Percentiles rank a stretch among this genome's conserved stretches.
Evolutionary conservation across 2,329 filamentous ascomycete genomes (phyloP).

Genomic region (Colletotrichum paranaense): DNA sequence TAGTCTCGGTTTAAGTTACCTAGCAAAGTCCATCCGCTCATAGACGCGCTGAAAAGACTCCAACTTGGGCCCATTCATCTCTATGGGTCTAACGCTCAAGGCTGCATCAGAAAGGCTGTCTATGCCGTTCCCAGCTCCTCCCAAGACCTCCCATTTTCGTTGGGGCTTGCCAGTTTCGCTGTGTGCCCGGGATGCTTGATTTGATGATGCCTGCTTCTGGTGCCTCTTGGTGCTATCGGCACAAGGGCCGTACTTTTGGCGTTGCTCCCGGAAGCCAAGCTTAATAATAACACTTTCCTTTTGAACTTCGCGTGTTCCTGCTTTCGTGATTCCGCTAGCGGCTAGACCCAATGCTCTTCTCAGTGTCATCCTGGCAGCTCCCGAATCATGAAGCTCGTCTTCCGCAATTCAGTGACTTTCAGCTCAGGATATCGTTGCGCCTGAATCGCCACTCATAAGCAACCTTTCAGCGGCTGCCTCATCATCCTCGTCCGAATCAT

Average conservation of each 20-base stretch:
- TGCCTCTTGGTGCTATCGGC: not conserved
- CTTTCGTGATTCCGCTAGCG: too few species aligned
- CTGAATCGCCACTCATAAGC: constrained; percentile 26
- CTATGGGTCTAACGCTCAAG: not conserved
- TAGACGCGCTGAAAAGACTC: too few species aligned
- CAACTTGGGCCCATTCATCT: too few species aligned
- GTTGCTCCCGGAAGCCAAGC: not conserved
- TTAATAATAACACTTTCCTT: too few species aligned
- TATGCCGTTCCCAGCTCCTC: too few species aligned
- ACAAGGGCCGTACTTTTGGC: not conserved
- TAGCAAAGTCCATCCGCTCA: too few species aligned
- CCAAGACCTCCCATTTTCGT: not conserved
- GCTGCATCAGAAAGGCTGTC: not conserved
- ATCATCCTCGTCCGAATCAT: constrained; percentile 35
- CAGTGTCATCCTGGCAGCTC: not conserved
- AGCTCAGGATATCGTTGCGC: constrained; percentile 6
- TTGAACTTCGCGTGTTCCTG: too few species aligned
- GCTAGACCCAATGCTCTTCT: not conserved
- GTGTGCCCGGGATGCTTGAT: not conserved
- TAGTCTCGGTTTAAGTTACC: too few species aligned
- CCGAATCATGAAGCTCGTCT: not conserved
- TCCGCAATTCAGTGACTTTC: not conserved
- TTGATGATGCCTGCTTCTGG: not conserved
- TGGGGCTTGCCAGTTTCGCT: not conserved
- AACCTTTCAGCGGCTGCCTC: constrained; percentile 22